These are phyloP conservation scores for Apiotrichum mycotoxinovorans DNA, from an alignment of 1,284 basidiomycete genomes.

Conservation along the genomic window DNA sequence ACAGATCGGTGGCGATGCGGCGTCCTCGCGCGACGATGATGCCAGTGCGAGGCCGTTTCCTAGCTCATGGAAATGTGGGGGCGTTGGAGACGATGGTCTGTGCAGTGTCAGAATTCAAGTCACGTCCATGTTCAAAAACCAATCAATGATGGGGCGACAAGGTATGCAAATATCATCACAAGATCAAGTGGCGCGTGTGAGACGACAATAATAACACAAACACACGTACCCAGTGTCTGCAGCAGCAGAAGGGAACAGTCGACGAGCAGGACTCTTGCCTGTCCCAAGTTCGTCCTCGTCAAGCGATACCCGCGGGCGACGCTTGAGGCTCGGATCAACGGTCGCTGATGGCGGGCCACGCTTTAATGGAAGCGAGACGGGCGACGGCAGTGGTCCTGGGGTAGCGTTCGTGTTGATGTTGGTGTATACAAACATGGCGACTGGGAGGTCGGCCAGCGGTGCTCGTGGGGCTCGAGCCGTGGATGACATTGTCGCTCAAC, in stretches of 20 bases:
- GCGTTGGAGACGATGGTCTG: neutral
- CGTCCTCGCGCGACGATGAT: neutral
- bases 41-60: neutral
- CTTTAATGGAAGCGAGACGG: slow-evolving; percentile 19
- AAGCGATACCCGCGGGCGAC: neutral
- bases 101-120: neutral
- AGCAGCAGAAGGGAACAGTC: slow-evolving; percentile 7
- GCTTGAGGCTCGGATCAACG: slow-evolving; percentile 6
- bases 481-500: neutral
- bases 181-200: too few relatives aligned
- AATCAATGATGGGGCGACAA: too few relatives aligned
- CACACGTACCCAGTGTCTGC: neutral
- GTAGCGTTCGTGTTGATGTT: neutral
- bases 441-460: slow-evolving; percentile 16
- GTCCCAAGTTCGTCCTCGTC: slow-evolving; percentile 17
- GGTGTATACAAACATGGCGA: slow-evolving; percentile 16
- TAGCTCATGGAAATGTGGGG: neutral
- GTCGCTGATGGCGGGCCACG: slow-evolving; percentile 2
- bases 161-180: too few relatives aligned
- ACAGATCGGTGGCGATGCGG: too few relatives aligned
- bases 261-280: slow-evolving; percentile 14
- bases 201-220: neutral
- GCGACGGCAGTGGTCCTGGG: slow-evolving; percentile 11
- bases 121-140: neutral
- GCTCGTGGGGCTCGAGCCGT: neutral